These are phyloP conservation scores for Anastatica hierochuntica DNA, from an alignment of 345 rosid species.

Conservation along the genomic window DNA sequence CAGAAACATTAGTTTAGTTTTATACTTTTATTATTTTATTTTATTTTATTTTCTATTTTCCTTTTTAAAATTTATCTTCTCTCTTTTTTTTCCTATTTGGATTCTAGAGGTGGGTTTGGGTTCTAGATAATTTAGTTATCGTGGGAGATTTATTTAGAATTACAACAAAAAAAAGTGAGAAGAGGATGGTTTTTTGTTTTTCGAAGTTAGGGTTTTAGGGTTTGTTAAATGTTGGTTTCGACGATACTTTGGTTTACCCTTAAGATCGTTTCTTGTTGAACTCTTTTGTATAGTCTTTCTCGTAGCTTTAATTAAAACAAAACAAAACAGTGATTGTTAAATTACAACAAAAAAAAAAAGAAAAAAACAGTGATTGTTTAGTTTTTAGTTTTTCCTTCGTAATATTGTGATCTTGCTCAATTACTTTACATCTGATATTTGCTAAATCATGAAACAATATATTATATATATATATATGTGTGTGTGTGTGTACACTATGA, in stretches of 20 bases:
- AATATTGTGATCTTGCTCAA: no score
- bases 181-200: no score
- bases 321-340: no score
- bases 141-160: no score
- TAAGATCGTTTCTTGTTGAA: constrained; percentile 18
- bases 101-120: no score
- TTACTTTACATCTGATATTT: no score
- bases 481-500: no score
- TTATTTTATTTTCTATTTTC: neutral
- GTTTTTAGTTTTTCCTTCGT: neutral
- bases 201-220: constrained; percentile 28
- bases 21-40: neutral
- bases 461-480: no score
- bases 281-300: constrained; percentile 21
- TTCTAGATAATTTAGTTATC: no score
- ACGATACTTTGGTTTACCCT: constrained; percentile 10
- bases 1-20: constrained; percentile 38
- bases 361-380: no score
- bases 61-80: no score
- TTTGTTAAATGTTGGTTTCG: constrained; percentile 8
- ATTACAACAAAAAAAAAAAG: no score
- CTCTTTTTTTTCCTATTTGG: neutral
- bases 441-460: neutral
- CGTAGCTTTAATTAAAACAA: constrained; percentile 6
- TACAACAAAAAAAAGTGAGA: neutral